phyloP scores from a whole-genome alignment of 305 asterid genomes.

The Solanum chacoense region DNA sequence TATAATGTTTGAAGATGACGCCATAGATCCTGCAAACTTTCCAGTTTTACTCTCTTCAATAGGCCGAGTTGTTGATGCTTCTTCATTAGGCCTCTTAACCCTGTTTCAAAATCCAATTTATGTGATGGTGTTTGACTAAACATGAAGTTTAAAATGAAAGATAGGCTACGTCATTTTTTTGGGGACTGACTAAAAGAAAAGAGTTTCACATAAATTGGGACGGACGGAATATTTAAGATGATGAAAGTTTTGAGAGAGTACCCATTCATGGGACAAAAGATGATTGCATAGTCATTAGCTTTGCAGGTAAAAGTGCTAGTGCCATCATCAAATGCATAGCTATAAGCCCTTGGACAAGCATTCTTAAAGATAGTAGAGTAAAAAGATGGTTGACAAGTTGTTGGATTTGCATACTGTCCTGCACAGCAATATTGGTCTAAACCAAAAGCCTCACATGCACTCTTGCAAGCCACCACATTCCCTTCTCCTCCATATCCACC shows the following conservation, averaged over 20 bases:
- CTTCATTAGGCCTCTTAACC: slow-evolving; percentile 1
- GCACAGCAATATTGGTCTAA: slow-evolving; percentile 76
- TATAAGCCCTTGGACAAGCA: slow-evolving; percentile 85
- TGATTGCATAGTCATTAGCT: slow-evolving; percentile 42
- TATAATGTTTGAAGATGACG: background rate
- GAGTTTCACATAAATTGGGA: background rate
- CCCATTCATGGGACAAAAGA: slow-evolving; percentile 66
- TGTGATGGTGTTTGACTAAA: background rate
- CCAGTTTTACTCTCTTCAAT: slow-evolving; percentile 17
- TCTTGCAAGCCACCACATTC: slow-evolving; percentile 67
- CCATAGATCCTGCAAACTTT: background rate
- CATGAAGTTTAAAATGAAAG: background rate
- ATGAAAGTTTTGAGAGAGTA: slow-evolving; percentile 5
- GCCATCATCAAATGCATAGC: slow-evolving; percentile 76
- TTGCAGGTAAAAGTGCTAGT: slow-evolving; percentile 92
- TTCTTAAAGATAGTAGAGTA: slow-evolving; percentile 62
- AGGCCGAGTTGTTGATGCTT: background rate
- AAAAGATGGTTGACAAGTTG: slow-evolving; percentile 62
- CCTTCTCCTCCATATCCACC: slow-evolving; percentile 36
- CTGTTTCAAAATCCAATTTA: background rate
- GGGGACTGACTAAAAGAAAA: background rate
- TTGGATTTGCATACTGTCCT: slow-evolving; percentile 70
- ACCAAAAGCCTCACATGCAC: slow-evolving; percentile 79
- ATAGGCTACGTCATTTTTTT: background rate
- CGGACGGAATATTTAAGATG: background rate